These are phyloP conservation scores for Penicillium janthinellum DNA, from an alignment of 2,329 filamentous ascomycete genomes.

Conservation along the genomic window DNA sequence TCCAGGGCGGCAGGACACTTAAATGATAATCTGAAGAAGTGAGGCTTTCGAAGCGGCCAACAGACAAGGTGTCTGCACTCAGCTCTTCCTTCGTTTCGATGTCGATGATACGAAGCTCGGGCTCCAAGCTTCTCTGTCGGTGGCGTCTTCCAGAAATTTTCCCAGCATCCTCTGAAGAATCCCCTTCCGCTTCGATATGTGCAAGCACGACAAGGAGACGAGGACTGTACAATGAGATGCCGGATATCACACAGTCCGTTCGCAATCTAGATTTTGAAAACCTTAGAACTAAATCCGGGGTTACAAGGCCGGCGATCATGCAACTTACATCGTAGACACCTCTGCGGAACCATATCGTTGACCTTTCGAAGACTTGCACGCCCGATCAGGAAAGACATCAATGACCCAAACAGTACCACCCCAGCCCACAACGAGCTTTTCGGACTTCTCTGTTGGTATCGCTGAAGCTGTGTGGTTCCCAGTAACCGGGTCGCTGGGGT, in stretches of 20 bases:
- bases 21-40: slow-evolving; percentile 92
- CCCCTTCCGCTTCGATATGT: slow-evolving; percentile 75
- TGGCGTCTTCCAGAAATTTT: slow-evolving; percentile 61
- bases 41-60: slow-evolving; percentile 84
- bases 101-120: slow-evolving; percentile 89
- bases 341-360: slow-evolving; percentile 78
- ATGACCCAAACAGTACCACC: slow-evolving; percentile 95
- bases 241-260: slow-evolving; percentile 97
- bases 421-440: slow-evolving; percentile 92
- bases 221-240: slow-evolving; percentile 93
- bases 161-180: slow-evolving; percentile 59
- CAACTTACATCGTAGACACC: slow-evolving; percentile 82
- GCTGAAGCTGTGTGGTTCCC: slow-evolving; percentile 48
- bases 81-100: slow-evolving; percentile 79
- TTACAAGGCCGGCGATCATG: slow-evolving; percentile 23
- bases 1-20: slow-evolving; percentile 75
- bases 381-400: slow-evolving; percentile 76
- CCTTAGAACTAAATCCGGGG: not conserved
- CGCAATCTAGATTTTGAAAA: slow-evolving; percentile 66
- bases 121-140: slow-evolving; percentile 77
- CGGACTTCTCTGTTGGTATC: slow-evolving; percentile 49
- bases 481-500: slow-evolving; percentile 30
- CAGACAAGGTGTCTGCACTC: slow-evolving; percentile 80
- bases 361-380: slow-evolving; percentile 68
- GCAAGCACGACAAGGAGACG: slow-evolving; percentile 88